Base-by-base conservation (phyloP, 1,284 basidiomycete species). In the Marasmius sp. region DNA sequence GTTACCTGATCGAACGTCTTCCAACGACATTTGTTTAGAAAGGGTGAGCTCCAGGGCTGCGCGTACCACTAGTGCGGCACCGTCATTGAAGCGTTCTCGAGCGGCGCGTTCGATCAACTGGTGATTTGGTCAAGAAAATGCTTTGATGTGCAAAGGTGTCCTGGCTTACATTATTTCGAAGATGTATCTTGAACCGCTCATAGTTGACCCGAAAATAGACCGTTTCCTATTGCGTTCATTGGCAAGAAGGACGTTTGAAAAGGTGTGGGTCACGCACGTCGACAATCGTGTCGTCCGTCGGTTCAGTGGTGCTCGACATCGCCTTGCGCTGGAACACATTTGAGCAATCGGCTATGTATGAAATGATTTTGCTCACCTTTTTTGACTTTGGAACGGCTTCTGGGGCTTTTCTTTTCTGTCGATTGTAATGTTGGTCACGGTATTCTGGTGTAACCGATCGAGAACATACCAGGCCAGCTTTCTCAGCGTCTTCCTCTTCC, bases 131-230 rank as follows among this genome's bases (percentile, higher is more conserved):
- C 61, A 71, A 45, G 64, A 48, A 48, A 37, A 60, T 59, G 41
- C 49, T 59, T 14, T 58, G 59, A 53, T 47, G 60, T 39, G 61
- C 39, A 14, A 22, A 45, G 61, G n/a, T 55, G 53, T 60, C 11
- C 16, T 20, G 62, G 69, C 82, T 41, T 67, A 93, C 93, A 73
- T 91, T 83, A 74, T 97, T 96, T 39, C 97, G 90, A 55, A 98
- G 87, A 68, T 94, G 89, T 38, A 95, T 81, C 67, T 93, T 89
- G 75, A 96, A 97, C 67, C 88, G 91, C 67, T 96, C 91, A 70
- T 89, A 92, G 75, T 97, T 95, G 59, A 98, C 84, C 51, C 91
- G 86, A 71, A 95, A 91, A 75, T 90, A 90, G 22, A 91, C 82
- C 3, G 80, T 79, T 20, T 89, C 85, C 93, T 95, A 63, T 1